Evolutionary conservation across 2,329 filamentous ascomycete genomes (phyloP).

Genomic region (Fusarium succisae): DNA sequence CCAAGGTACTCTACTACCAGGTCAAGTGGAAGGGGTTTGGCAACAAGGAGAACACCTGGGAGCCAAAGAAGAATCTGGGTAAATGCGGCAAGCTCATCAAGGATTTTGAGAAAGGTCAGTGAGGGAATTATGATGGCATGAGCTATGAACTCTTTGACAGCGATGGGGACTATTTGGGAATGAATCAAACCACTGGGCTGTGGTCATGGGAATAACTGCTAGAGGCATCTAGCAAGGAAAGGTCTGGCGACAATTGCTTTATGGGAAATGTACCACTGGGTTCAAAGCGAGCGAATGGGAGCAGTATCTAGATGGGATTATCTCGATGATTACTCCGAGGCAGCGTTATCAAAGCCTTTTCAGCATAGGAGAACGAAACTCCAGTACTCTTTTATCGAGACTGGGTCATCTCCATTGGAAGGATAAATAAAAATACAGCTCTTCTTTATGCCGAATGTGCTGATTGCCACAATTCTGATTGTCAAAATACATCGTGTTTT

Average conservation of each 20-base stretch:
- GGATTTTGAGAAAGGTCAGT: slow-evolving; percentile 47
- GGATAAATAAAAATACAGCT: neutral
- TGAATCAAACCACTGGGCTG: neutral
- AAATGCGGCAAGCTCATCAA: slow-evolving; percentile 51
- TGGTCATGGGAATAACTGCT: neutral
- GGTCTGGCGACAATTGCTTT: neutral
- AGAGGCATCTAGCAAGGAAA: neutral
- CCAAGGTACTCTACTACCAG: slow-evolving; percentile 54
- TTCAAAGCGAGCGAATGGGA: neutral
- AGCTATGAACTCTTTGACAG: neutral
- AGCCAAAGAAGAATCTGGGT: slow-evolving; percentile 56
- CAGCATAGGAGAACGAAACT: too few species aligned
- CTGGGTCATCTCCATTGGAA: too few species aligned
- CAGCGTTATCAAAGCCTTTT: neutral
- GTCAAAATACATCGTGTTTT: neutral
- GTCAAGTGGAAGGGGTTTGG: slow-evolving; percentile 65
- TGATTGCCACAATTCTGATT: neutral
- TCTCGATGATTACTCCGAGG: neutral
- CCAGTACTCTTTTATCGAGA: neutral
- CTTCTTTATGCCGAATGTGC: neutral
- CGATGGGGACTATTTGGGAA: neutral
- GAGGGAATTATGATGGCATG: neutral
- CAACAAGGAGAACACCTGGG: slow-evolving; percentile 61
- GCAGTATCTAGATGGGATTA: neutral
- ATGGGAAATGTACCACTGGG: neutral